Conservation (phyloP, 164 flowering plant genomes). For the Piper longum region DNA sequence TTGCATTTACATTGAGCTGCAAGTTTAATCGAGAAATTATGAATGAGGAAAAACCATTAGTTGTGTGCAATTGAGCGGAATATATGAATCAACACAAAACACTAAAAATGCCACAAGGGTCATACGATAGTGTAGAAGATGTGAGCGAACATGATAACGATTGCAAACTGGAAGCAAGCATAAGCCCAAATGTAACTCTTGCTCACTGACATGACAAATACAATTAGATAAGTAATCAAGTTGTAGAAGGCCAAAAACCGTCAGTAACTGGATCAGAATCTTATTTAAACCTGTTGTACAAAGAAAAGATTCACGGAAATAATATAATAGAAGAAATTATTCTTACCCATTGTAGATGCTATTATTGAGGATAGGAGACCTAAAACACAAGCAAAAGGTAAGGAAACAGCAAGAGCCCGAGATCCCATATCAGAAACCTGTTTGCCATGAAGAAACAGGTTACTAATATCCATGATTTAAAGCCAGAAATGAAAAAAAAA, state of each 20-base stretch:
- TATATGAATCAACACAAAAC: background rate
- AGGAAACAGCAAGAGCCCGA: constrained; percentile 67
- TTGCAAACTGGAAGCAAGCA: constrained; percentile 77
- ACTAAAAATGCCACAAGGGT: background rate
- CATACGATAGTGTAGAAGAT: constrained; percentile 69
- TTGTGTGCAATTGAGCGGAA: background rate
- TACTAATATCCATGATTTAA: background rate
- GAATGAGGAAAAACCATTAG: background rate
- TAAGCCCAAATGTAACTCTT: constrained; percentile 76
- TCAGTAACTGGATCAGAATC: no score
- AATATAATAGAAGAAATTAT: background rate
- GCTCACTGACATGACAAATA: constrained; percentile 41
- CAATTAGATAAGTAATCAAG: background rate
- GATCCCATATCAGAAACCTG: constrained; percentile 59
- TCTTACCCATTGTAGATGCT: constrained; percentile 77
- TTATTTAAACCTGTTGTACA: no score
- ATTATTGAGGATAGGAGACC: constrained; percentile 78
- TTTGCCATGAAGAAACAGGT: background rate
- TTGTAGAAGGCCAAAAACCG: no score
- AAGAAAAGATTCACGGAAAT: no score
- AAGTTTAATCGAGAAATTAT: background rate
- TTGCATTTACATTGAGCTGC: constrained; percentile 59
- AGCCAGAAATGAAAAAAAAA: background rate
- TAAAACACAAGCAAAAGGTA: constrained; percentile 68
- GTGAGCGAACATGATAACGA: constrained; percentile 71